These are phyloP conservation scores for Penicillium sp. DNA, from an alignment of 2,329 filamentous ascomycete species.

Conservation along the genomic window DNA sequence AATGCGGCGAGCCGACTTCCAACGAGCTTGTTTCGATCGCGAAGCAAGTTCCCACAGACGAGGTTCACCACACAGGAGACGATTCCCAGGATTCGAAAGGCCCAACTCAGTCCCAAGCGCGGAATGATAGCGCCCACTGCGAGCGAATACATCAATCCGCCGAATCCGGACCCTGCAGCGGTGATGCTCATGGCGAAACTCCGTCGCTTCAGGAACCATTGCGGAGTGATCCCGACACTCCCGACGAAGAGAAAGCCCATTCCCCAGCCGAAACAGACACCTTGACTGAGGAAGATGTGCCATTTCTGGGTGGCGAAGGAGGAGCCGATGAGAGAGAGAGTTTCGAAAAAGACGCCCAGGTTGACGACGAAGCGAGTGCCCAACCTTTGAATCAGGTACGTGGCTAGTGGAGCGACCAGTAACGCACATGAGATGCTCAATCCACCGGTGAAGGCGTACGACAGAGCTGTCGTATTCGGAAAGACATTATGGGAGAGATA, in stretches of 20 bases:
- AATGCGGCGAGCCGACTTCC: conserved; percentile 49
- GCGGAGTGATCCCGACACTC: conserved; percentile 50
- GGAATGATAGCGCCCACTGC: conserved; percentile 54
- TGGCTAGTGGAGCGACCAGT: conserved; percentile 53
- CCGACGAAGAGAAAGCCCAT: conserved; percentile 59
- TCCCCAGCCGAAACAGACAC: conserved; percentile 56
- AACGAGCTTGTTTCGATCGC: conserved; percentile 54
- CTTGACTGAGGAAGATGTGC: conserved; percentile 57
- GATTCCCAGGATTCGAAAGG: conserved; percentile 55
- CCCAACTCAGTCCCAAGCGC: conserved; percentile 52
- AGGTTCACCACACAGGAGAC: conserved; percentile 49
- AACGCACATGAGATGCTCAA: conserved; percentile 55
- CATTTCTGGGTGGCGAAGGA: conserved; percentile 53
- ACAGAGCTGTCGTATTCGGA: conserved; percentile 48
- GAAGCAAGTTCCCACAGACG: conserved; percentile 48
- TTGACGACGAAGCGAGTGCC: conserved; percentile 52
- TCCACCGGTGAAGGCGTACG: conserved; percentile 57
- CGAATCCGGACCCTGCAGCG: conserved; percentile 54
- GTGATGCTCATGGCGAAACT: conserved; percentile 57
- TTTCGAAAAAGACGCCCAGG: conserved; percentile 51
- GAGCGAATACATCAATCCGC: conserved; percentile 55
- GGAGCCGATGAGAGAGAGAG: conserved; percentile 50
- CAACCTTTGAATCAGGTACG: conserved; percentile 46
- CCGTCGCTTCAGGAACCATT: conserved; percentile 56
- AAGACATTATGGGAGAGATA: conserved; percentile 53